These are phyloP conservation scores for Ballota nigra DNA, from an alignment of 257 asterid genomes.

Conservation along the genomic window DNA sequence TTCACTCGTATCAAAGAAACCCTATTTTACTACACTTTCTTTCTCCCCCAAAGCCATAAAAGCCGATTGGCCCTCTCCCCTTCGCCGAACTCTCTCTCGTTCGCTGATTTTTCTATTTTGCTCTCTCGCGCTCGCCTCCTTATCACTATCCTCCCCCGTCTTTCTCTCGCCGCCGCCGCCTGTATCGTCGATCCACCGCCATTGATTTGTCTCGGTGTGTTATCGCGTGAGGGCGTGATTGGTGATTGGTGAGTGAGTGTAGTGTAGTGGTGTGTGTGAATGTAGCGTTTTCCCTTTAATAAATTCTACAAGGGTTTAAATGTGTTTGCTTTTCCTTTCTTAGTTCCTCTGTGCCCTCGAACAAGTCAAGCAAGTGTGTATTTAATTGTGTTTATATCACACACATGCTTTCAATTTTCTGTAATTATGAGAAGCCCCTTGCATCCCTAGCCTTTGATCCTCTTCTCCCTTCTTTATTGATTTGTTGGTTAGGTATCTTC, in stretches of 20 bases:
- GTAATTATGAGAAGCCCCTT: too few relatives aligned
- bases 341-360: background rate
- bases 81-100: background rate
- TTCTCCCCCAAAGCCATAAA: background rate
- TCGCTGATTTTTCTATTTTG: too few relatives aligned
- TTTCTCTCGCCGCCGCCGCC: background rate
- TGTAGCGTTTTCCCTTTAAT: background rate
- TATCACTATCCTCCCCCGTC: background rate
- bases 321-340: background rate
- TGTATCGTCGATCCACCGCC: too few relatives aligned
- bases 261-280: background rate
- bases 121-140: background rate
- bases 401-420: background rate
- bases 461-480: too few relatives aligned
- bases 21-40: background rate
- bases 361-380: background rate
- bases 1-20: background rate
- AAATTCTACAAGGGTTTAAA: background rate
- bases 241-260: background rate
- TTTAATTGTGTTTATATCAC: background rate
- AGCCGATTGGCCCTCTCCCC: background rate
- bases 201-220: background rate
- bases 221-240: background rate
- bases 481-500: background rate
- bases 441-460: too few relatives aligned